Base-by-base conservation (phyloP, 441 rosid genomes). In the Raphanus hybrid region DNA sequence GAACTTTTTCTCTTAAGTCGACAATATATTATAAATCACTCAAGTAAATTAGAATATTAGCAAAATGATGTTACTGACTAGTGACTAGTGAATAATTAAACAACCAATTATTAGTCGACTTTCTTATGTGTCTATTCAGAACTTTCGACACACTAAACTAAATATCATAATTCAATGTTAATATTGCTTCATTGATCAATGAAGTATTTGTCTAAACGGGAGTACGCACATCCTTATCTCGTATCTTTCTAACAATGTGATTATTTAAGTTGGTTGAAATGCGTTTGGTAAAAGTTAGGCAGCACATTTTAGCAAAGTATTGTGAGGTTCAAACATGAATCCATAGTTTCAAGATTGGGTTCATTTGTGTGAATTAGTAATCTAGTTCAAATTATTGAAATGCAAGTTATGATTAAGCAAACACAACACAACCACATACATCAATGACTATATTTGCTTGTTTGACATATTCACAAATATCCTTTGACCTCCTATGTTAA, bases 101-200 rank as follows among this genome's bases (percentile, higher is more conserved):
- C 43, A 71, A 71, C 62, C 60, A 77, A 64, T 57, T 70, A 70
- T 77, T 64, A 77, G 76, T 61, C 71, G 41, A 64, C 67, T 43
- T 77, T 71, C 62, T 35, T 41, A 64, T 43, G 18, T 41, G 54
- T 12, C 43, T 55, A 54, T 54, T 12, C 15, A 39, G 55, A 70
- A 77, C 39, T 20, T 60, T 77, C 75, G 75, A 77, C 71, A 54
- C 5, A 60, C 14, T 2, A n/a, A 54, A 8, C 11, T 23, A 20
- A 15, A 14, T 16, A 58, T 20, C 52, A 60, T 12, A 43, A 26
- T 66, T 41, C 11, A 41, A 7, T 57, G 18, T 54, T 54, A 14
- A 26, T 58, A 32, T 59, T 20, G 39, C 52, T 8, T 20, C 70
- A 48, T 57, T 15, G 29, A 14, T 15, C 45, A 39, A 39, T 39